Evolutionary conservation across 2,329 filamentous ascomycete genomes (phyloP), one percentile per base, ranked within the genome.

Genomic region (Sporothrix inflata): DNA sequence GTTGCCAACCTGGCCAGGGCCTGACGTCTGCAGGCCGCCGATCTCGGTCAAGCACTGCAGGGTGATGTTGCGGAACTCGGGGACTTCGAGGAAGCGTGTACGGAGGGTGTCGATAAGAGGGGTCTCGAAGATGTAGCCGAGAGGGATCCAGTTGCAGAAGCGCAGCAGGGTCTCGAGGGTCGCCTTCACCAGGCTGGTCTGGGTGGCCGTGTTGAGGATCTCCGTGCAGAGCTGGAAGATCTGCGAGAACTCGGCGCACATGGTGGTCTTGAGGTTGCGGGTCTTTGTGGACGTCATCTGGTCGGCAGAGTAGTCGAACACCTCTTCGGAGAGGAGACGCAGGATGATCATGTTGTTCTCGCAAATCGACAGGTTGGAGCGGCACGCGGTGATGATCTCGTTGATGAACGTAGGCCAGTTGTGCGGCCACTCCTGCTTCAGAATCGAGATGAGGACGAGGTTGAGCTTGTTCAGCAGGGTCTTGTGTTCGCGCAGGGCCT

Each of bases 391-490:
- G 78, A 99, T 94, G 82, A 99, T 99, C 85, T 99, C 96, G 86
- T 98, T 98, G 88, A 99, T 98, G 83, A 99, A 99, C 24, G 94
- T 97, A 12, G 97, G 96, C 96, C 97, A 99, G 86, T 99, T 97
- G 84, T 98, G 95, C 72, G 96, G 96, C 96, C 96, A 99, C 83
- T 99, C 96, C 84, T 99, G 96, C 87, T 99, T 99, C 79, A 99
- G 86, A 75, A 99, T 95, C 72, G 94, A 98, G 77, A 99, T 94
- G 75, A 99, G 91, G 73, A 98, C 95, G 78, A 99, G 89, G 80
- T 99, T 99, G 74, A 99, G 90, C 86, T 99, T 99, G 88, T 98
- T 98, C 79, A 99, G 86, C 73, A 99, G 89, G 45, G 94, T 94
- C 79, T 93, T 92, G 83, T 98, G 92, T 77, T 88, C 85, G 81